These are phyloP conservation scores for Syzygium grande DNA, from an alignment of 345 rosid genomes.

Conservation along the genomic window DNA sequence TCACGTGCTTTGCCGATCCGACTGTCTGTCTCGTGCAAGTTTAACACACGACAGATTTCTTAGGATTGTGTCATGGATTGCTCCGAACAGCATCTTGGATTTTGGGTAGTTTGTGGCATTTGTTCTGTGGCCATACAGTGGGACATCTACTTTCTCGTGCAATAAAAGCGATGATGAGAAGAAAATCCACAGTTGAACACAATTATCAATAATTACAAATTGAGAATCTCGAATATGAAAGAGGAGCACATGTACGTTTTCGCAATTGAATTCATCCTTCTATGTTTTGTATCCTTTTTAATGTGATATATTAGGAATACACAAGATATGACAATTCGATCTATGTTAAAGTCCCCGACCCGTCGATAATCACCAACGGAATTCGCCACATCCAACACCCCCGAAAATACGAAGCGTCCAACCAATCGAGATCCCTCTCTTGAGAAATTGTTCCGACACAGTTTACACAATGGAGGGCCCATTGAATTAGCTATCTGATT, in stretches of 20 bases:
- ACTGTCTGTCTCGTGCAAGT: neutral
- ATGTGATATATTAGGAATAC: neutral
- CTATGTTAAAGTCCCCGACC: neutral
- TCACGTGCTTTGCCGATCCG: neutral
- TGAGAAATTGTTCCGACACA: neutral
- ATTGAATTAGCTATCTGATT: neutral
- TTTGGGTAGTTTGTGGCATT: neutral
- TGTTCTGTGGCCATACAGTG: neutral
- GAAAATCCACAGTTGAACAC: too few species aligned
- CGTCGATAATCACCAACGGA: neutral
- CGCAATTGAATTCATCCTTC: too few species aligned
- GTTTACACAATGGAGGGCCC: neutral
- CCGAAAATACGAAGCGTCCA: neutral
- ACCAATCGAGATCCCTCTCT: neutral
- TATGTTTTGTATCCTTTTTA: too few species aligned
- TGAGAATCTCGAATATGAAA: too few species aligned
- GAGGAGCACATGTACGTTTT: too few species aligned
- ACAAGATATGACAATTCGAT: neutral
- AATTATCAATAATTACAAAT: too few species aligned
- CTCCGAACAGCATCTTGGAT: neutral
- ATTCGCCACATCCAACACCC: neutral
- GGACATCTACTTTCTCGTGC: neutral
- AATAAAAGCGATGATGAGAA: too few species aligned
- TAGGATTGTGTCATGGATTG: neutral
- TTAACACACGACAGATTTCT: neutral